A percentile compares a stretch with the other conserved stretches of the same genome.
phyloP scores from a whole-genome alignment of 495 filamentous ascomycete species.

The Neurospora sp. region DNA sequence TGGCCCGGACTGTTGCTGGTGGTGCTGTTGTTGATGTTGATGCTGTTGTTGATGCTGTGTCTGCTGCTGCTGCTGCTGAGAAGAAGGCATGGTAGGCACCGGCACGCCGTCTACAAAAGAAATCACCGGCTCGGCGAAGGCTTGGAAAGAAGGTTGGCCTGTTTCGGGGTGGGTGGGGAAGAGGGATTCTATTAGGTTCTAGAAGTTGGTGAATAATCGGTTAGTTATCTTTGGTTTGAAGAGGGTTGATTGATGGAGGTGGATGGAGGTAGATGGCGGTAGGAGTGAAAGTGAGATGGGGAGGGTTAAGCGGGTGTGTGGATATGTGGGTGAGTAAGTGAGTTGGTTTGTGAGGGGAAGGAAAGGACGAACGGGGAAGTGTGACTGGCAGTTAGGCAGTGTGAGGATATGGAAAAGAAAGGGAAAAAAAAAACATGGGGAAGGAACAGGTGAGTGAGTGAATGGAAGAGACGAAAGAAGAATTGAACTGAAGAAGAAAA shows the following conservation, averaged over 20 bases:
- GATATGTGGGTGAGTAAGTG: too few relatives aligned
- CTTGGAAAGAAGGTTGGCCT: conserved; percentile 24
- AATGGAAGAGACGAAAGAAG: too few relatives aligned
- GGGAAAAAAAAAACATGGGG: neutral
- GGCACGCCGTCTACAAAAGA: neutral
- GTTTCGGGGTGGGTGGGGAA: conserved; percentile 29
- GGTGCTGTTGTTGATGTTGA: neutral
- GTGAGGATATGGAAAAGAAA: neutral
- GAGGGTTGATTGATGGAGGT: too few relatives aligned
- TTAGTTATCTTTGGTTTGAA: too few relatives aligned
- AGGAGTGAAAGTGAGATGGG: too few relatives aligned
- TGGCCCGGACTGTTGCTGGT: too few relatives aligned
- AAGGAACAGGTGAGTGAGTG: neutral
- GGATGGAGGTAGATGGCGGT: too few relatives aligned
- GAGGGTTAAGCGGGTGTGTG: too few relatives aligned
- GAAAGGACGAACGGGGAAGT: too few relatives aligned
- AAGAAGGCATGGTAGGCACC: neutral
- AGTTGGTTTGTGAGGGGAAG: neutral
- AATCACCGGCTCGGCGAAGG: conserved; percentile 17
- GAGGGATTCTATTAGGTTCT: conserved; percentile 21
- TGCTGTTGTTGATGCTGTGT: neutral
- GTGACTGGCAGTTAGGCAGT: neutral
- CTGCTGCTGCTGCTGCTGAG: neutral
- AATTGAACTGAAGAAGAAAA: neutral
- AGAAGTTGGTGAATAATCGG: too few relatives aligned